Percentiles rank a stretch among this genome's conserved stretches.
These are phyloP conservation scores for Colletotrichum coccodes DNA, from an alignment of 2,329 filamentous ascomycete species.

Conservation along the genomic window DNA sequence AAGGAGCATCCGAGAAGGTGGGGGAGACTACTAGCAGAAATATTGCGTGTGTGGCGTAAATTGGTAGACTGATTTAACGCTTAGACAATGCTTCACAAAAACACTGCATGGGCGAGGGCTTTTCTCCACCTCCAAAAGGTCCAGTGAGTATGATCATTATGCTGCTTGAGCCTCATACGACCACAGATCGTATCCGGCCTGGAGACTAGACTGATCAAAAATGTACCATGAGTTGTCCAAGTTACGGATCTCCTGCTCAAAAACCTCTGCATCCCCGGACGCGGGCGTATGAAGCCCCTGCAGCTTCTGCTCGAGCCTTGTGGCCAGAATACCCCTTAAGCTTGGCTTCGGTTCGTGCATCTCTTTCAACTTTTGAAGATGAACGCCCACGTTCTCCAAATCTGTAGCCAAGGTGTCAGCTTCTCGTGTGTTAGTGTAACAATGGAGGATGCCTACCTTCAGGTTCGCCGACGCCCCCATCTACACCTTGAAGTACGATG, in stretches of 20 bases:
- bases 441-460: slow-evolving; percentile 41
- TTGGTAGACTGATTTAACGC: background rate
- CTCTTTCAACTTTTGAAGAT: slow-evolving; percentile 40
- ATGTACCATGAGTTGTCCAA: slow-evolving; percentile 40
- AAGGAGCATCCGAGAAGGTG: too few species aligned
- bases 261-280: slow-evolving; percentile 23
- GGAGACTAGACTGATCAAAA: slow-evolving; percentile 39
- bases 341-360: slow-evolving; percentile 41
- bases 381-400: slow-evolving; percentile 40
- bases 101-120: too few species aligned
- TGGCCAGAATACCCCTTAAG: slow-evolving; percentile 37
- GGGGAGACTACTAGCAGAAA: background rate
- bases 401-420: slow-evolving; percentile 32
- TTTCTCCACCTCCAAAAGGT: too few species aligned
- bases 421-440: background rate
- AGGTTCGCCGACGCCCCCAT: slow-evolving; percentile 50
- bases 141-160: background rate
- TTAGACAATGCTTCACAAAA: background rate
- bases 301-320: slow-evolving; percentile 40
- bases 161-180: slow-evolving; percentile 25
- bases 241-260: slow-evolving; percentile 25
- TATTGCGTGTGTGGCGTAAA: background rate
- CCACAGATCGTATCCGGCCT: slow-evolving; percentile 36
- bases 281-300: slow-evolving; percentile 38
- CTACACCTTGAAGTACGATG: slow-evolving; percentile 53